Evolutionary conservation across 495 filamentous ascomycete genomes (phyloP).

Genomic region (Penicillium parvum): DNA sequence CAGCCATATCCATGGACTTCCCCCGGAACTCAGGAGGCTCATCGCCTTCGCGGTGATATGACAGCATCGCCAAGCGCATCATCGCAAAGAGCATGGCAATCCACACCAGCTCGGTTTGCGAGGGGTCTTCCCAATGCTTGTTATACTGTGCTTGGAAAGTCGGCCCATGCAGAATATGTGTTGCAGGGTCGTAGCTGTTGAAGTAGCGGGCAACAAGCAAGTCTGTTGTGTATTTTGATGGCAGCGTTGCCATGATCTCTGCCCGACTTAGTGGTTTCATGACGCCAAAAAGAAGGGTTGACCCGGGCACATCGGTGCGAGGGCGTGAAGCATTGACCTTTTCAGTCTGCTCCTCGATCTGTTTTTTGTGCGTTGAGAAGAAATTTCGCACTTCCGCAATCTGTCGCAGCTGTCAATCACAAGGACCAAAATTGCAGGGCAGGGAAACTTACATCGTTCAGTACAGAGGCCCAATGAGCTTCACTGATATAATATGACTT

Average conservation of each 20-base stretch:
- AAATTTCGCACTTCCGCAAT: constrained; percentile 93
- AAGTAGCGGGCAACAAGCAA: constrained; percentile 72
- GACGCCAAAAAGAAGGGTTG: constrained; percentile 71
- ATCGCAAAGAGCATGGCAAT: constrained; percentile 84
- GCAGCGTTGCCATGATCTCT: constrained; percentile 76
- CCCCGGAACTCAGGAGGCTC: constrained; percentile 78
- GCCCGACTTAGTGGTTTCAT: constrained; percentile 60
- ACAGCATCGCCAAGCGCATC: constrained; percentile 85
- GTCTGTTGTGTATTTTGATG: constrained; percentile 74
- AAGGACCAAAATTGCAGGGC: not conserved
- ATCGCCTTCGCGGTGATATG: constrained; percentile 84
- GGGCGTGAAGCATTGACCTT: constrained; percentile 63
- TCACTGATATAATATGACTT: constrained; percentile 85
- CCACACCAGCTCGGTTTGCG: constrained; percentile 79
- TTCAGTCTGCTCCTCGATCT: constrained; percentile 57
- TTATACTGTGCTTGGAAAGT: constrained; percentile 83
- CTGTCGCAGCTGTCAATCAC: constrained; percentile 36
- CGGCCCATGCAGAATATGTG: constrained; percentile 81
- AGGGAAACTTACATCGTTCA: constrained; percentile 61
- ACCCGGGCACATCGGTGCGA: constrained; percentile 53
- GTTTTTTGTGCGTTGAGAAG: constrained; percentile 67
- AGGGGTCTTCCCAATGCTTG: constrained; percentile 80
- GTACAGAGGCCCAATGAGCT: constrained; percentile 83
- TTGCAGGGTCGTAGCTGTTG: constrained; percentile 65
- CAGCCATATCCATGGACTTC: constrained; percentile 71